Percentiles rank a stretch among this genome's conserved stretches.
Conservation (phyloP, 2,329 filamentous ascomycete species). For the Fusarium hainanense region DNA sequence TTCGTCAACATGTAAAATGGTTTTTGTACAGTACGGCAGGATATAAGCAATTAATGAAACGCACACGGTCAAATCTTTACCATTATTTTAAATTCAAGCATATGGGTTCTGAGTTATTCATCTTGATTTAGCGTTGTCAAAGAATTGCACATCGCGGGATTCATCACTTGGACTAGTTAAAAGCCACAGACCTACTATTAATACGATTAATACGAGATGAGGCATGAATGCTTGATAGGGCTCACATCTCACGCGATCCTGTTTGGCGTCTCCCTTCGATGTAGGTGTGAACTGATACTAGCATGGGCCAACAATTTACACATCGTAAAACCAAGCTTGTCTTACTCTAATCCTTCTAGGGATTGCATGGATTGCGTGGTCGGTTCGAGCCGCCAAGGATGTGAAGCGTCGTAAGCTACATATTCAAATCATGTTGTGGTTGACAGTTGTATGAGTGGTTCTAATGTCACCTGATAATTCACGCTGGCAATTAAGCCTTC, state of each 20-base stretch:
- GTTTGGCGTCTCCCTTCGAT: neutral
- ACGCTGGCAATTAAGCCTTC: neutral
- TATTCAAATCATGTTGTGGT: neutral
- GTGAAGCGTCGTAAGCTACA: neutral
- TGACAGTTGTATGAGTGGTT: neutral
- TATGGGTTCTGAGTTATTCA: neutral
- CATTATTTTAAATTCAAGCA: neutral
- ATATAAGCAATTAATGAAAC: constrained; percentile 22
- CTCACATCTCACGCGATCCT: neutral
- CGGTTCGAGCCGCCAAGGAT: neutral
- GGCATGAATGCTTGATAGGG: neutral
- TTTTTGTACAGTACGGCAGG: neutral
- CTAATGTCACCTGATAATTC: neutral
- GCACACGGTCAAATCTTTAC: constrained; percentile 10
- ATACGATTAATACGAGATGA: neutral
- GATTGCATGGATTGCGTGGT: neutral
- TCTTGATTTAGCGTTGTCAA: neutral
- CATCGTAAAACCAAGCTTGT: neutral
- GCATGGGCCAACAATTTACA: neutral
- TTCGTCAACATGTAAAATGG: constrained; percentile 57
- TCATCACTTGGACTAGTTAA: constrained; percentile 21
- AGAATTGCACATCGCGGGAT: neutral
- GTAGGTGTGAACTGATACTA: neutral
- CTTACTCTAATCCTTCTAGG: neutral
- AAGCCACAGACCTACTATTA: constrained; percentile 13